phyloP scores from a whole-genome alignment of 305 asterid genomes.

The Solanum hybrid region DNA sequence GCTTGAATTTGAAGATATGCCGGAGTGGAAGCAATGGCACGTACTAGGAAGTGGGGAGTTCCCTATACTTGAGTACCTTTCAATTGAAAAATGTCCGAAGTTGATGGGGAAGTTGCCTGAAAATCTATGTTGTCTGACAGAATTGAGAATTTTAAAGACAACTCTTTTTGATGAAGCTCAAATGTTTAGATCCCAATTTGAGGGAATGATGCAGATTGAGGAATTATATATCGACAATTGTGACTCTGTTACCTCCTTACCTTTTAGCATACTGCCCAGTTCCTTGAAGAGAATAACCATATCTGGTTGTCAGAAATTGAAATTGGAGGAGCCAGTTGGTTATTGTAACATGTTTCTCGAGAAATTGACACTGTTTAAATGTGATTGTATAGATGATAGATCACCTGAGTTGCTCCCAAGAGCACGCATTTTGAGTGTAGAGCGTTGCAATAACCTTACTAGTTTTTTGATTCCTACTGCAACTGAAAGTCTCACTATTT shows the following conservation, averaged over 20 bases:
- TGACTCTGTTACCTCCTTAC: neutral
- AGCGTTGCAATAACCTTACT: no score
- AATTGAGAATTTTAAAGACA: neutral
- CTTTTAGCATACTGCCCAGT: neutral
- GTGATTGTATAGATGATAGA: no score
- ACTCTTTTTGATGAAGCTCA: neutral
- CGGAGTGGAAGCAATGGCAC: neutral
- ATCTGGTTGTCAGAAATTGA: neutral
- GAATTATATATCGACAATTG: rapidly evolving
- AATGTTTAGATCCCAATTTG: neutral
- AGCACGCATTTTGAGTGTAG: rapidly evolving
- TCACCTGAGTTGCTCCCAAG: no score
- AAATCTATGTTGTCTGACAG: neutral
- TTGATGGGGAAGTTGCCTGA: neutral
- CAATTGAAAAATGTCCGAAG: rapidly evolving
- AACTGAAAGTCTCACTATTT: rapidly evolving
- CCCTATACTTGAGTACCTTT: neutral
- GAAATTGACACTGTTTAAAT: rapidly evolving
- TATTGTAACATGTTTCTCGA: neutral
- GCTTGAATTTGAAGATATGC: rapidly evolving
- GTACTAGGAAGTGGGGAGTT: neutral
- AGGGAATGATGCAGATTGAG: neutral
- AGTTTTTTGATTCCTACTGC: neutral
- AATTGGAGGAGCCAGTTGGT: no score
- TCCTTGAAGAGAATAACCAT: rapidly evolving